Evolutionary conservation across 257 asterid genomes (phyloP).

Genomic region (Ballota nigra): DNA sequence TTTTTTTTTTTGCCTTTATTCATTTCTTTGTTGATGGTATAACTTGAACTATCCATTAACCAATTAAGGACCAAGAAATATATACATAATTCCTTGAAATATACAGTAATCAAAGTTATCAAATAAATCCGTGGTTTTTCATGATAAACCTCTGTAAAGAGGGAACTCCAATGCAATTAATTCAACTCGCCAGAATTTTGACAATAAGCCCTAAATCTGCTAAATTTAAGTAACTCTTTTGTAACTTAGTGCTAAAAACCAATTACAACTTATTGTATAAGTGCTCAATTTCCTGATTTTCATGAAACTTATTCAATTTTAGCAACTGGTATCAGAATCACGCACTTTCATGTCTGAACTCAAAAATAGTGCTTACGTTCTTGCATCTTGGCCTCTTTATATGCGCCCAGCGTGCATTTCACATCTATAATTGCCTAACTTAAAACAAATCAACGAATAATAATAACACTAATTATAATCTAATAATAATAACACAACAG

Average conservation of each 20-base stretch:
- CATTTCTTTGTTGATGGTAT: not conserved
- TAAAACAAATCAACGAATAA: not conserved
- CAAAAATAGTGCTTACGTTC: not conserved
- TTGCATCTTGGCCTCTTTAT: not conserved
- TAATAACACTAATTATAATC: no score
- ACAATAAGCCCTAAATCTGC: not conserved
- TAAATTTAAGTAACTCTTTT: not conserved
- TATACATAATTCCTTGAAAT: conserved; percentile 1
- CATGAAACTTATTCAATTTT: not conserved
- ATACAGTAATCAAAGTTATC: not conserved
- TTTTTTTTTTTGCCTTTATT: not conserved
- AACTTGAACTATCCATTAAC: not conserved
- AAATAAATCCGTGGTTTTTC: not conserved
- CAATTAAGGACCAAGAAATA: not conserved
- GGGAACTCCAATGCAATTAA: not conserved
- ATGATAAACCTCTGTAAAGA: not conserved
- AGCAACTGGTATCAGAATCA: not conserved
- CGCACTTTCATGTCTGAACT: not conserved
- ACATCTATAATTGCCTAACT: not conserved
- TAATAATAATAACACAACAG: not conserved
- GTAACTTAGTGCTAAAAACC: not conserved
- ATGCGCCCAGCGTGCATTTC: not conserved
- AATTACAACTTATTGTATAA: not conserved
- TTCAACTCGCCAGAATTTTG: not conserved
- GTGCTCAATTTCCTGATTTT: not conserved